Evolutionary conservation across 345 rosid genomes (phyloP).

Genomic region (Capsella bursapastoris): DNA sequence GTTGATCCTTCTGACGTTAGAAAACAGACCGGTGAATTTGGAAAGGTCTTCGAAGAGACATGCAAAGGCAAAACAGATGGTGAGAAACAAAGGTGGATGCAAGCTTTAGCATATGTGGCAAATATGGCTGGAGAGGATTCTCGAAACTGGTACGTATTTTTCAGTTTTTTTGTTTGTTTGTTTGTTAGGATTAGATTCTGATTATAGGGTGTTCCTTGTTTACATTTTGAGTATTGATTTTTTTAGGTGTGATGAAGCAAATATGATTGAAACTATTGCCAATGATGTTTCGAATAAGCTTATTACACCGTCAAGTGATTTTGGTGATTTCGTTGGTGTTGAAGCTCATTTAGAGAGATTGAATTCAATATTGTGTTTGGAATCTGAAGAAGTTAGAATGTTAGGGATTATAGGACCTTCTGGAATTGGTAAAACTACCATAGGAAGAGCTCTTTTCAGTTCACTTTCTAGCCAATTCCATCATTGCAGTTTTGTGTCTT

Average conservation of each 20-base stretch:
- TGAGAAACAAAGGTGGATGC: neutral
- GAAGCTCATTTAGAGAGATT: constrained; percentile 21
- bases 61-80: neutral
- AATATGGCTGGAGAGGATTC: constrained; percentile 21
- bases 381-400: neutral
- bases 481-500: neutral
- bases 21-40: constrained; percentile 15
- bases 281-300: constrained; percentile 25
- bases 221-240: neutral
- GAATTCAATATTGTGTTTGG: neutral
- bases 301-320: neutral
- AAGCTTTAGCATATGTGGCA: constrained; percentile 10
- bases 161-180: neutral
- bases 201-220: neutral
- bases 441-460: constrained; percentile 41
- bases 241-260: constrained; percentile 9
- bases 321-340: constrained; percentile 38
- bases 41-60: neutral
- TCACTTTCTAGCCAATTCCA: constrained; percentile 4
- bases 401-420: constrained; percentile 50
- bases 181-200: neutral
- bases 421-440: constrained; percentile 59
- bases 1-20: constrained; percentile 29
- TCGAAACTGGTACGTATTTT: constrained; percentile 1
- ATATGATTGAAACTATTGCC: constrained; percentile 24